Evolutionary conservation across 441 rosid genomes (phyloP).

Genomic region (Heliophila coronopifolia): DNA sequence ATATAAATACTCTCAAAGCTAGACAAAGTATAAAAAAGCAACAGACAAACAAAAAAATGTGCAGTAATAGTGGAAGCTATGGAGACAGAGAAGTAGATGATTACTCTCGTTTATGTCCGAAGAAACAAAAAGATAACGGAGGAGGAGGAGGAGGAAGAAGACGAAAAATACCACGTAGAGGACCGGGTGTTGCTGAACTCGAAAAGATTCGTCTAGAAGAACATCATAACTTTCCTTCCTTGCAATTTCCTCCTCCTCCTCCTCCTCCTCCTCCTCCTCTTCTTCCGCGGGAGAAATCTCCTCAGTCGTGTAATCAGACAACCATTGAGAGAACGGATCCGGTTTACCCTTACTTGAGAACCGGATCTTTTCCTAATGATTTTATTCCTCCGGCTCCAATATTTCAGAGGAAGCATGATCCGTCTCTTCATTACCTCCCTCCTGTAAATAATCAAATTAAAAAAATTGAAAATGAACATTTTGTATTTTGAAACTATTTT

Average conservation of each 20-base stretch:
- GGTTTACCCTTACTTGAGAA: slow-evolving; percentile 18
- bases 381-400: slow-evolving; percentile 30
- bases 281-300: slow-evolving; percentile 17
- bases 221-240: slow-evolving; percentile 21
- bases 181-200: slow-evolving; percentile 74
- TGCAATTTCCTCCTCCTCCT: slow-evolving; percentile 5
- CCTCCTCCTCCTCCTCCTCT: slow-evolving; percentile 18
- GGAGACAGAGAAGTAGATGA: slow-evolving; percentile 20
- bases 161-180: slow-evolving; percentile 45
- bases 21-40: no score
- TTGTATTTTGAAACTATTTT: no score
- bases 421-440: slow-evolving; percentile 31
- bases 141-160: no score
- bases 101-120: slow-evolving; percentile 28
- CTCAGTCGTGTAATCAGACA: slow-evolving; percentile 1
- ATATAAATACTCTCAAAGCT: slow-evolving; percentile 10
- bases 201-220: slow-evolving; percentile 72
- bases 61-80: slow-evolving; percentile 36
- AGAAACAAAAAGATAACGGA: slow-evolving; percentile 36
- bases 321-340: slow-evolving; percentile 23
- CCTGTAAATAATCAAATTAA: slow-evolving; percentile 26
- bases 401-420: slow-evolving; percentile 31
- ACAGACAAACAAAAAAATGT: slow-evolving; percentile 34
- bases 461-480: no score
- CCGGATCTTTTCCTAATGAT: slow-evolving; percentile 33